These are phyloP conservation scores for Bipolaris bicolor DNA, from an alignment of 2,329 filamentous ascomycete species.

Conservation along the genomic window DNA sequence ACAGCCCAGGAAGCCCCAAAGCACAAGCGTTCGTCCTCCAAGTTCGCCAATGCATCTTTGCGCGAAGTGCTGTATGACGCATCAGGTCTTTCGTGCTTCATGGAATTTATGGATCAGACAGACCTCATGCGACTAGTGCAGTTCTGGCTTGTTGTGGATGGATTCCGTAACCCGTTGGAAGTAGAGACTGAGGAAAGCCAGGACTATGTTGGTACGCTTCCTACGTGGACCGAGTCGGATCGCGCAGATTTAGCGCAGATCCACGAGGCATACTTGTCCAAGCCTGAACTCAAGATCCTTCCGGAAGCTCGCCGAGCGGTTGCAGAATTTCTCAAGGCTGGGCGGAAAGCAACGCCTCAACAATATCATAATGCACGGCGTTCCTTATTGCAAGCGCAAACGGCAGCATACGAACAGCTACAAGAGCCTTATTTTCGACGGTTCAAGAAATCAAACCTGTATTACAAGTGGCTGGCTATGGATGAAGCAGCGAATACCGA, in stretches of 20 bases:
- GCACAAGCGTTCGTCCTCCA: slow-evolving; percentile 59
- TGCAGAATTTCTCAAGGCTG: slow-evolving; percentile 77
- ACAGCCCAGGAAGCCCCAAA: slow-evolving; percentile 49
- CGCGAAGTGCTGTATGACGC: slow-evolving; percentile 88
- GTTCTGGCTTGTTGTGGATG: slow-evolving; percentile 98
- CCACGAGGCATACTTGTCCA: slow-evolving; percentile 84
- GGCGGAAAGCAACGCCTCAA: slow-evolving; percentile 73
- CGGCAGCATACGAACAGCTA: slow-evolving; percentile 82
- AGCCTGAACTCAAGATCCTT: slow-evolving; percentile 79
- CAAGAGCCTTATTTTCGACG: slow-evolving; percentile 77
- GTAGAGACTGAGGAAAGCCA: slow-evolving; percentile 73
- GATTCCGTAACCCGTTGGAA: slow-evolving; percentile 91
- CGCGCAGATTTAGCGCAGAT: slow-evolving; percentile 89
- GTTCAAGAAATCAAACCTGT: slow-evolving; percentile 92
- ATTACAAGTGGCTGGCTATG: slow-evolving; percentile 92
- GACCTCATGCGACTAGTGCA: slow-evolving; percentile 87
- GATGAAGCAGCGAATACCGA: slow-evolving; percentile 66
- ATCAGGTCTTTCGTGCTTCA: slow-evolving; percentile 94
- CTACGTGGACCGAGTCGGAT: slow-evolving; percentile 82
- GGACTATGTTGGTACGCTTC: slow-evolving; percentile 56
- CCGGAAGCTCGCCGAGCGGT: slow-evolving; percentile 73
- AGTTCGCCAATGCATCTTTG: slow-evolving; percentile 75
- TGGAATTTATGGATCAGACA: slow-evolving; percentile 99
- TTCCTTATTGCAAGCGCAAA: slow-evolving; percentile 82
- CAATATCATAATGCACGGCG: slow-evolving; percentile 85